A percentile compares a stretch with the other conserved stretches of the same genome.
Conservation (phyloP, 495 filamentous ascomycete species). For the Gamarada debralockiae region DNA sequence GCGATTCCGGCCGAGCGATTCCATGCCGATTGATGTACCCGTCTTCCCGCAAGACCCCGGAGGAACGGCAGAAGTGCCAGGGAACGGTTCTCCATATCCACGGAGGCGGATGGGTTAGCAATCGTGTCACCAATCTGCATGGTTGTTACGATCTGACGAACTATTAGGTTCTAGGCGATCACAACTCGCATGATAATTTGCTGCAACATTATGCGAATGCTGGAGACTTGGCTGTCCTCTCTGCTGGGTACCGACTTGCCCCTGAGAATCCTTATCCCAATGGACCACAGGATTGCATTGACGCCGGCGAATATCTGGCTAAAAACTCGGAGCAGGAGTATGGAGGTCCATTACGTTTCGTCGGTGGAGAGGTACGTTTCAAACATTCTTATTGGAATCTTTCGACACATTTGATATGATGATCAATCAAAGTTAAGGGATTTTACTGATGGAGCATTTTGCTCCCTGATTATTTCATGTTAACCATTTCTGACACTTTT, state of each 20-base stretch:
- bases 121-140: neutral
- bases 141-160: neutral
- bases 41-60: slow-evolving; percentile 3
- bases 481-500: neutral
- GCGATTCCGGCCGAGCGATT: slow-evolving; percentile 42
- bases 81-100: slow-evolving; percentile 51
- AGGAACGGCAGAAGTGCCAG: slow-evolving; percentile 33
- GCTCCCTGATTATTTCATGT: neutral
- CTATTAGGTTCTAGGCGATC: neutral
- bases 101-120: slow-evolving; percentile 44
- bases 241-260: slow-evolving; percentile 56
- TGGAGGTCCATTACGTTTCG: slow-evolving; percentile 37
- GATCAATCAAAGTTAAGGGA: slow-evolving; percentile 15
- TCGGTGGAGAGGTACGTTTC: slow-evolving; percentile 26
- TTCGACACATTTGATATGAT: neutral
- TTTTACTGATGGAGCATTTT: slow-evolving; percentile 15
- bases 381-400: neutral
- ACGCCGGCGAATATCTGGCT: slow-evolving; percentile 44
- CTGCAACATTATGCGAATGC: slow-evolving; percentile 39
- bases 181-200: slow-evolving; percentile 32
- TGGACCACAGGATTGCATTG: slow-evolving; percentile 47
- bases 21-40: slow-evolving; percentile 46
- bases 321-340: slow-evolving; percentile 38
- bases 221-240: slow-evolving; percentile 40
- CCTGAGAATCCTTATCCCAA: slow-evolving; percentile 54